Evolutionary conservation across 1,139 yeast genomes (phyloP), one percentile per base, ranked within the genome.

Genomic region (Saccharomyces uvarum): DNA sequence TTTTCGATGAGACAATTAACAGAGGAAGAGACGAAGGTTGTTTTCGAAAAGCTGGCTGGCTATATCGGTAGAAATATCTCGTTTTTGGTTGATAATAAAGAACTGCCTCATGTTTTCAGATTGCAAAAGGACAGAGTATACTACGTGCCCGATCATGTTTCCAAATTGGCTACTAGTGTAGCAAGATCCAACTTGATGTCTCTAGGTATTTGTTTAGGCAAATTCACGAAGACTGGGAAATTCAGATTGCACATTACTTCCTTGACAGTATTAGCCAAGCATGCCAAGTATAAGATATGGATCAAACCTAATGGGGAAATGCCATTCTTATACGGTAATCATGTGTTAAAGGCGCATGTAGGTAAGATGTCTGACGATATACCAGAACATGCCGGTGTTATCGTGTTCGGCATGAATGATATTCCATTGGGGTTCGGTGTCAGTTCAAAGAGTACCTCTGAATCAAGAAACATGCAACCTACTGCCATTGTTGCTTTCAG

Each of bases 361-460:
- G 99, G 99, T 42, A 85, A 91, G 67, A 90, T 93, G 88, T 87
- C 96, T 54, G 99, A 93, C 62, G 98, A 95, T 69, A 88, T 93
- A 56, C 98, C 99, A 33, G 98, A 93, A 73, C 99, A 95, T 68
- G 95, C 97, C 1, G 99, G 99, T 65, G 91, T 93, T 33, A 80
- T 95, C 62, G 85, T 93, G 13, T 89, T 80, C 66, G 85, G 96
- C 13, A 95, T 93, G 98, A 80, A 80, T 62, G 99, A 93, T 71
- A 81, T 86, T 26, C 97, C 99, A 13, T 77, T 93, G 54, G 99
- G 99, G 0, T 95, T 93, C 65, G 99, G 99, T 56, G 96, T 93
- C 13, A 82, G 93, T 67, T 91, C 99, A 47, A 91, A 89, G 71
- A 83, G 95, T 31, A 90, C 98, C n/a, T 78, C 82, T 49, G 99